Conservation (phyloP, 257 asterid genomes). For the Solanum sejunctum region DNA sequence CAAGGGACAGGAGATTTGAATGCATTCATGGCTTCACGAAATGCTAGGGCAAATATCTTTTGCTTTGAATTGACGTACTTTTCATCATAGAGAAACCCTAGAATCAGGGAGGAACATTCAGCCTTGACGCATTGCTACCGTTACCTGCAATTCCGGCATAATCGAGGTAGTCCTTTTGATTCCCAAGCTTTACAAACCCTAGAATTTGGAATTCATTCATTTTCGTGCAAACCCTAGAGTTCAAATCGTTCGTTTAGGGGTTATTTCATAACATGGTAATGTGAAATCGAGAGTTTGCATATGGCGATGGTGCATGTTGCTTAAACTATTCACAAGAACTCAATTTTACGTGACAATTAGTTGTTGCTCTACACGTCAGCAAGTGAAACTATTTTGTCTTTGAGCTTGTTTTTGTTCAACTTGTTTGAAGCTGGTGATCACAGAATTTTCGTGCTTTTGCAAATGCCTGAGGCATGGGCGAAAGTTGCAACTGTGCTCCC, state of each 20-base stretch:
- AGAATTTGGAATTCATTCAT: slow-evolving; percentile 17
- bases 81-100: slow-evolving; percentile 38
- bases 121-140: slow-evolving; percentile 4
- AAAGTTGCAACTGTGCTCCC: neutral
- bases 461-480: neutral
- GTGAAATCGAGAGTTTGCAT: slow-evolving; percentile 5
- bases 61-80: slow-evolving; percentile 31
- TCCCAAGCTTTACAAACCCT: slow-evolving; percentile 23
- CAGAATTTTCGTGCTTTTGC: slow-evolving; percentile 8
- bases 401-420: slow-evolving; percentile 7
- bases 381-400: slow-evolving; percentile 7
- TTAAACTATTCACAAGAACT: slow-evolving; percentile 17
- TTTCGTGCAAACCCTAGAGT: slow-evolving; percentile 23
- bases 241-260: slow-evolving; percentile 4
- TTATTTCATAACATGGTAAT: slow-evolving; percentile 15
- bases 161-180: slow-evolving; percentile 22
- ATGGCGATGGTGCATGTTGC: slow-evolving; percentile 26
- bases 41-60: slow-evolving; percentile 4
- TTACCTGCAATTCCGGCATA: slow-evolving; percentile 20
- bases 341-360: neutral
- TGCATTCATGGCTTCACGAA: neutral
- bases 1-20: neutral
- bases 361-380: slow-evolving; percentile 8
- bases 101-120: slow-evolving; percentile 2
- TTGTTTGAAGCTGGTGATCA: slow-evolving; percentile 3